phyloP scores from a whole-genome alignment of 192 early-diverging fungal genomes.

The Backusella circina region DNA sequence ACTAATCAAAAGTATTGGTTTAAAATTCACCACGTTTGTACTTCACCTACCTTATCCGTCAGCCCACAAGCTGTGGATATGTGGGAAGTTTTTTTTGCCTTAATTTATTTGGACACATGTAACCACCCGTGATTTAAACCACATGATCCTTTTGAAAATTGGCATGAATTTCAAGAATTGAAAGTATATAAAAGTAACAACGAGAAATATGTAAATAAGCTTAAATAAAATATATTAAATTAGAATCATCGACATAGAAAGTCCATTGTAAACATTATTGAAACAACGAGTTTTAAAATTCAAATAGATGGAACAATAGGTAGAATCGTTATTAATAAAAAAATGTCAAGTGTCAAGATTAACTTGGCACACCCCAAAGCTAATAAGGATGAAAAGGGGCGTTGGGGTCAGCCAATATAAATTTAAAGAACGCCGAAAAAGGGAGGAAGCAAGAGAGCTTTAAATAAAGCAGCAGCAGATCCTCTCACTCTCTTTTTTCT shows the following conservation, averaged over 20 bases:
- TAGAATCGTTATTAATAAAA: not conserved
- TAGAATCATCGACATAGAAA: not conserved
- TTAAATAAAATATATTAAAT: not conserved
- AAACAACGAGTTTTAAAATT: not conserved
- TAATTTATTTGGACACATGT: not conserved
- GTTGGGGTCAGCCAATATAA: slow-evolving; percentile 1
- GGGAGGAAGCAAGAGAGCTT: not conserved
- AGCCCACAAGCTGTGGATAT: not conserved
- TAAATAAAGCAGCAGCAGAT: not conserved
- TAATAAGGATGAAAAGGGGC: not conserved
- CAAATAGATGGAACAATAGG: not conserved
- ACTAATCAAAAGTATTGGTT: not conserved
- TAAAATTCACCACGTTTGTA: slow-evolving; percentile 1
- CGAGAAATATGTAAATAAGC: not conserved
- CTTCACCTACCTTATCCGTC: not conserved
- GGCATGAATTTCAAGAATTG: not conserved
- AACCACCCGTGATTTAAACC: not conserved
- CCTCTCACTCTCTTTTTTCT: slow-evolving; percentile 7
- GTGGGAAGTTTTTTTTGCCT: not conserved
- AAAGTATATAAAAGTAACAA: not conserved
- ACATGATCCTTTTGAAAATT: not conserved
- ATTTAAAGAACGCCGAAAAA: slow-evolving; percentile 2
- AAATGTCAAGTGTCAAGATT: not conserved
- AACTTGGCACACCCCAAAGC: not conserved
- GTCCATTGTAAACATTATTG: not conserved